Conservation (phyloP, 805 yeast genomes). For the Pichia insulana region DNA sequence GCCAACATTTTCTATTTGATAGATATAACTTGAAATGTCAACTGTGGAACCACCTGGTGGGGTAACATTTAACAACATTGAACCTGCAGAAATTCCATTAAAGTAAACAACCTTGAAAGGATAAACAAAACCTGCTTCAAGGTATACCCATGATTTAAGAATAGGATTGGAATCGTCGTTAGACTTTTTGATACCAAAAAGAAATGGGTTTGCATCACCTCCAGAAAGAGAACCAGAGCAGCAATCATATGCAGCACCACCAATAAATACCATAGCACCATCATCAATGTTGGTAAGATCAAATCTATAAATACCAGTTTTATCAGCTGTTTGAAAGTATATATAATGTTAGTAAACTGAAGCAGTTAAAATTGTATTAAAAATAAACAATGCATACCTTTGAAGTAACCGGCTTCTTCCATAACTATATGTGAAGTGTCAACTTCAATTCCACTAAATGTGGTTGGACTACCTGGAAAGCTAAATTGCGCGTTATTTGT, state of each 20-base stretch:
- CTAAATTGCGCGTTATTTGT: constrained; percentile 1
- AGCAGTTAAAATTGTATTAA: no score
- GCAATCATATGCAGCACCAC: constrained; percentile 28
- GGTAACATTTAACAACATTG: background rate
- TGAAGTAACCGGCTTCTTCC: constrained; percentile 9
- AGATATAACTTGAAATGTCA: background rate
- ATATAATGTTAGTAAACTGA: no score
- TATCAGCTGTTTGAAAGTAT: constrained; percentile 14
- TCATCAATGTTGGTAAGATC: constrained; percentile 22
- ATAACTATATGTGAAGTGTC: constrained; percentile 1
- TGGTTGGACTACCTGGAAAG: background rate
- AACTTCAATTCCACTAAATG: constrained; percentile 5
- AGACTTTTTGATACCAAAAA: background rate
- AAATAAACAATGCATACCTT: constrained; percentile 3
- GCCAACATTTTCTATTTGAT: background rate
- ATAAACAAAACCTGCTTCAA: constrained; percentile 4
- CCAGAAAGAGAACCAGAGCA: constrained; percentile 14
- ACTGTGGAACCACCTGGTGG: background rate
- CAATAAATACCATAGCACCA: constrained; percentile 24
- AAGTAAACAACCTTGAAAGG: constrained; percentile 8
- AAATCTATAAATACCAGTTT: constrained; percentile 22
- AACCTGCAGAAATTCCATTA: background rate
- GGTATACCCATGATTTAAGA: constrained; percentile 1
- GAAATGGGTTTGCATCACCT: background rate
- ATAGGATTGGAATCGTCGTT: background rate